Conservation (phyloP, 2,329 filamentous ascomycete genomes). For the Ophiobolus disseminans region DNA sequence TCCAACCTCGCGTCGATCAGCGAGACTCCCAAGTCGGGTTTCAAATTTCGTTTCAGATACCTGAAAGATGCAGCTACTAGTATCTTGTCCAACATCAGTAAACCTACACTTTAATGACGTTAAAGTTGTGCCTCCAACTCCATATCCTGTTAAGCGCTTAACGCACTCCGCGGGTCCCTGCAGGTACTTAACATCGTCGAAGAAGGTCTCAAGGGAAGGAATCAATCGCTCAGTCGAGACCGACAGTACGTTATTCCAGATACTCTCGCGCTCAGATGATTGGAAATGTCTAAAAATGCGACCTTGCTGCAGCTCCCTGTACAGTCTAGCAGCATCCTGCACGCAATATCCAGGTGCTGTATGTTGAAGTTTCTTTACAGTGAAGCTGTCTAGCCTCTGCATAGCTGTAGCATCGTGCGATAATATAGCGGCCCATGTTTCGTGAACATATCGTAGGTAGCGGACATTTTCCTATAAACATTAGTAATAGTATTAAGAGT, state of each 20-base stretch:
- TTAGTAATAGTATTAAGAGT: conserved; percentile 13
- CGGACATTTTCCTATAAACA: conserved; percentile 38
- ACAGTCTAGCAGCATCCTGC: conserved; percentile 32
- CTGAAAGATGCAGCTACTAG: conserved; percentile 21
- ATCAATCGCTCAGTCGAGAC: conserved; percentile 12
- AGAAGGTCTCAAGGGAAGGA: conserved; percentile 9
- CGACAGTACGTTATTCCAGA: conserved; percentile 37
- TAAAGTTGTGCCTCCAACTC: conserved; percentile 9
- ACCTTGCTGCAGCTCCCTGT: conserved; percentile 35
- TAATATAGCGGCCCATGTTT: conserved; percentile 44
- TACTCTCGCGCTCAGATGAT: conserved; percentile 31
- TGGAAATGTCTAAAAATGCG: conserved; percentile 45
- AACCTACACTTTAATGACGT: conserved; percentile 12
- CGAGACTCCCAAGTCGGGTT: conserved; percentile 7
- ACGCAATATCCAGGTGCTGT: conserved; percentile 36
- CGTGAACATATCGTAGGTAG: conserved; percentile 41
- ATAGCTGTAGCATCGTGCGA: conserved; percentile 29
- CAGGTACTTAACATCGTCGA: conserved; percentile 11
- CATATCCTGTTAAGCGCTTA: conserved; percentile 1
- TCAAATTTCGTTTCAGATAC: conserved; percentile 31
- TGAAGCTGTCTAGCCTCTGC: conserved; percentile 35
- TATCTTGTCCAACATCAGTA: conserved; percentile 5
- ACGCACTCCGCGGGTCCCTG: conserved; percentile 4
- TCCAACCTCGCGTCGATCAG: conserved; percentile 1
- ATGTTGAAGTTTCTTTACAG: conserved; percentile 43